phyloP scores from a whole-genome alignment of 768 basidiomycete genomes.

The Pulveroboletus frians region DNA sequence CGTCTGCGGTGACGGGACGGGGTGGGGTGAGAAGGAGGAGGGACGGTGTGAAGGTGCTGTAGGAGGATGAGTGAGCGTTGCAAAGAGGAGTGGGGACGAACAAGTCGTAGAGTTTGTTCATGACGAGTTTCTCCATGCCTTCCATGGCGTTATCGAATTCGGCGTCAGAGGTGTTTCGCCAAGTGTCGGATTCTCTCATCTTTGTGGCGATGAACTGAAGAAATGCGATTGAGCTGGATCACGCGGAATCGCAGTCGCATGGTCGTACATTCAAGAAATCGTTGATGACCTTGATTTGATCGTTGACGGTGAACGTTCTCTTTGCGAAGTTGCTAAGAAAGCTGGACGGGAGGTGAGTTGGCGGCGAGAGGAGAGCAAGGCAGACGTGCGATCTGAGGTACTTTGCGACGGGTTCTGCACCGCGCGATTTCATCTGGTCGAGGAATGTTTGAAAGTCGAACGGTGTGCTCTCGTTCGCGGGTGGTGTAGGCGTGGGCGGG shows the following conservation, averaged over 20 bases:
- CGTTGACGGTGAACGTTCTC: conserved; percentile 83
- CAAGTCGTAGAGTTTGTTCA: conserved; percentile 97
- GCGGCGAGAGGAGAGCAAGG: not conserved
- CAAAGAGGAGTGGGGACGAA: conserved; percentile 38
- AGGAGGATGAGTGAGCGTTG: conserved; percentile 8
- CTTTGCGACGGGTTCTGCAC: conserved; percentile 89
- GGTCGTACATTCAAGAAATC: conserved; percentile 75
- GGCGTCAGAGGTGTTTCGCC: conserved; percentile 68
- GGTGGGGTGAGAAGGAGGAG: conserved; percentile 60
- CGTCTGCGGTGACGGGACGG: conserved; percentile 84
- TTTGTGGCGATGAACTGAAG: conserved; percentile 80
- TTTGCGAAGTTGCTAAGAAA: conserved; percentile 93
- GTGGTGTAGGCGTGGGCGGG: conserved; percentile 22
- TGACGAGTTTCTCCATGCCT: conserved; percentile 99
- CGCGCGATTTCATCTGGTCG: conserved; percentile 86
- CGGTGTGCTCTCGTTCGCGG: conserved; percentile 23
- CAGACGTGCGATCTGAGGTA: conserved; percentile 86
- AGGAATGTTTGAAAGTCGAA: conserved; percentile 96
- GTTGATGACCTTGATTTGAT: conserved; percentile 93
- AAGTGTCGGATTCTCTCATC: conserved; percentile 82
- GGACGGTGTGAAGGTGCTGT: conserved; percentile 89
- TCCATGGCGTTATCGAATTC: conserved; percentile 98
- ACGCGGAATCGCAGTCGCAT: not conserved
- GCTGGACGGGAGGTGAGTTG: conserved; percentile 36
- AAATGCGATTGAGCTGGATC: conserved; percentile 15